A percentile compares a stretch with the other conserved stretches of the same genome.
Conservation (phyloP, 2,329 filamentous ascomycete species). For the Cladosporium sp. region DNA sequence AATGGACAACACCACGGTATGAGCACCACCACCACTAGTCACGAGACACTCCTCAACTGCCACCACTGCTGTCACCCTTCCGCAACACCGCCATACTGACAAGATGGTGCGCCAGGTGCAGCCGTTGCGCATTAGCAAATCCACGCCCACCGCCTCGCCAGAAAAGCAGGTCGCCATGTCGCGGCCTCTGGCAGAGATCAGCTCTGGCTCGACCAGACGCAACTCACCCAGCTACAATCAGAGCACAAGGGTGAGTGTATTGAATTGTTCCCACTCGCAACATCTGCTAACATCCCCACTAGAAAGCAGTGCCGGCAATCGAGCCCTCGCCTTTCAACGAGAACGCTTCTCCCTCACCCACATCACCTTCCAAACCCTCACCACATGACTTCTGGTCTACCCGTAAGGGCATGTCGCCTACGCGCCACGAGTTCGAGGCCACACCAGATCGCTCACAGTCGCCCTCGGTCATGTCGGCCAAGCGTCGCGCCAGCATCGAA, state of each 20-base stretch:
- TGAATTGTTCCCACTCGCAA: background rate
- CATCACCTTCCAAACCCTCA: conserved; percentile 55
- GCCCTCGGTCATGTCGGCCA: conserved; percentile 59
- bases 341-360: conserved; percentile 47
- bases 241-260: conserved; percentile 60
- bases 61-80: background rate
- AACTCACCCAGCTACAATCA: conserved; percentile 94
- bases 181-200: conserved; percentile 85
- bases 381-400: conserved; percentile 90
- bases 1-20: conserved; percentile 17
- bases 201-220: conserved; percentile 77
- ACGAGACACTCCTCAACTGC: background rate
- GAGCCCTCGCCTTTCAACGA: conserved; percentile 73
- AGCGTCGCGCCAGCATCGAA: conserved; percentile 88
- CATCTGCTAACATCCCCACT: background rate
- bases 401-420: conserved; percentile 66
- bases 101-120: conserved; percentile 58
- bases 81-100: conserved; percentile 6
- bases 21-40: background rate
- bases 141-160: conserved; percentile 59
- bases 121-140: conserved; percentile 78
- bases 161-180: conserved; percentile 63
- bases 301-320: conserved; percentile 67
- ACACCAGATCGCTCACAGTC: conserved; percentile 51
- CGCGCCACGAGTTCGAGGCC: conserved; percentile 69